Percentiles rank a stretch among this genome's conserved stretches.
phyloP scores from a whole-genome alignment of 208 protist genomes.

The Trypanosomatidae sp. region DNA sequence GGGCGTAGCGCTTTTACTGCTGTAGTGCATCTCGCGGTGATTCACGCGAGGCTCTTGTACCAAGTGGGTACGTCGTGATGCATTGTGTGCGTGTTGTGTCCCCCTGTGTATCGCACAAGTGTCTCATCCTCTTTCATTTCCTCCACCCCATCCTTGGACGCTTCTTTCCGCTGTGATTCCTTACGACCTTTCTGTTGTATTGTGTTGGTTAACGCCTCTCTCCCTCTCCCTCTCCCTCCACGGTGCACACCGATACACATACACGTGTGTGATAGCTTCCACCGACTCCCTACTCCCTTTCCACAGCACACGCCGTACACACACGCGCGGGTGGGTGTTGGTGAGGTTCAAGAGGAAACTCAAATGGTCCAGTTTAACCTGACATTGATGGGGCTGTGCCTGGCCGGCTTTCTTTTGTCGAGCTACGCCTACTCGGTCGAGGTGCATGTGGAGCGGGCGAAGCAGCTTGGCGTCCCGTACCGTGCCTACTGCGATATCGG shows the following conservation, averaged over 20 bases:
- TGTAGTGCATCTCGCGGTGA: background rate
- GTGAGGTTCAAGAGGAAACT: background rate
- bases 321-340: background rate
- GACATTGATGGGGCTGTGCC: conserved; percentile 30
- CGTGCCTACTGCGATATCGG: conserved; percentile 71
- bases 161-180: background rate
- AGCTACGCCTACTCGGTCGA: conserved; percentile 77
- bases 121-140: background rate
- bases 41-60: background rate
- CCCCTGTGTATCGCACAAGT: background rate
- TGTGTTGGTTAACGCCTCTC: background rate
- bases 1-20: background rate
- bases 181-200: background rate
- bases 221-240: background rate
- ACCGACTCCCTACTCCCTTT: too few relatives aligned
- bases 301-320: background rate
- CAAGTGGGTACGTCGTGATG: too few relatives aligned
- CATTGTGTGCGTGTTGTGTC: background rate
- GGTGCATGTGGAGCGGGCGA: conserved; percentile 35
- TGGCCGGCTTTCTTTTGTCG: conserved; percentile 52
- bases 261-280: background rate
- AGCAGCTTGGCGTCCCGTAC: conserved; percentile 42
- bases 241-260: background rate
- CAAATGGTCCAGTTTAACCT: conserved; percentile 19
- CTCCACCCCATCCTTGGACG: too few relatives aligned